A percentile compares a stretch with the other conserved stretches of the same genome.
Conservation (phyloP, 176 grass and related monocot genomes). For the Carex scoparia region DNA sequence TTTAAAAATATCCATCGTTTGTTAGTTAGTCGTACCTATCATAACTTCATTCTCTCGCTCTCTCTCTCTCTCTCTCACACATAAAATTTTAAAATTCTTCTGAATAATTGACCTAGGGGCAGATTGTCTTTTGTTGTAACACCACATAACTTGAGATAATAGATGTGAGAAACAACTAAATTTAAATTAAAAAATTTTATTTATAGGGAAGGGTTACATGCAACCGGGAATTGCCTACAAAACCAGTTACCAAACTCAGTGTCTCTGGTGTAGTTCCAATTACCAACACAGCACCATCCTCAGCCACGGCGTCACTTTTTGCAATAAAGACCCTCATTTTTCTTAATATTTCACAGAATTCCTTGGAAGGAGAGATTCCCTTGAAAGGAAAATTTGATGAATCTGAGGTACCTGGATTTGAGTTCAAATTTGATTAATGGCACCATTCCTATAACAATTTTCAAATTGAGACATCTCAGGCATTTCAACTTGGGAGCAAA, state of each 20-base stretch:
- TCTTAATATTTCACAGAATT: background rate
- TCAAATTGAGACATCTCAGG: conserved; percentile 1
- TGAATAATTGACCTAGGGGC: too few relatives aligned
- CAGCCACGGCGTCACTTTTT: background rate
- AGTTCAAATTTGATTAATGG: conserved; percentile 24
- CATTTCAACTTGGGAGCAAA: conserved; percentile 14
- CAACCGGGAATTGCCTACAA: background rate
- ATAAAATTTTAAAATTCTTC: too few relatives aligned
- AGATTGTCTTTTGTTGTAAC: too few relatives aligned
- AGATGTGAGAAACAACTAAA: too few relatives aligned
- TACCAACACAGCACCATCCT: background rate
- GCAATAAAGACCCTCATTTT: background rate
- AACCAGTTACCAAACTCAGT: background rate
- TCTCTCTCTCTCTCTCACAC: too few relatives aligned
- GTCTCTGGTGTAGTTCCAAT: conserved; percentile 9
- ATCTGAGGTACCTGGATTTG: conserved; percentile 16
- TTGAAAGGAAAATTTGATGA: conserved; percentile 9
- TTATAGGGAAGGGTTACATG: conserved; percentile 19
- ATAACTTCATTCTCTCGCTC: too few relatives aligned
- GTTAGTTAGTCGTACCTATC: too few relatives aligned
- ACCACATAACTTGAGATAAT: too few relatives aligned
- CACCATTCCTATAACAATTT: conserved; percentile 15
- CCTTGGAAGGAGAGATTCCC: conserved; percentile 15
- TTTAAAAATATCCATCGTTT: too few relatives aligned
- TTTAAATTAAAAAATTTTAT: too few relatives aligned